These are phyloP conservation scores for Trichoderma sp. DNA, from an alignment of 2,329 filamentous ascomycete species.

Conservation along the genomic window DNA sequence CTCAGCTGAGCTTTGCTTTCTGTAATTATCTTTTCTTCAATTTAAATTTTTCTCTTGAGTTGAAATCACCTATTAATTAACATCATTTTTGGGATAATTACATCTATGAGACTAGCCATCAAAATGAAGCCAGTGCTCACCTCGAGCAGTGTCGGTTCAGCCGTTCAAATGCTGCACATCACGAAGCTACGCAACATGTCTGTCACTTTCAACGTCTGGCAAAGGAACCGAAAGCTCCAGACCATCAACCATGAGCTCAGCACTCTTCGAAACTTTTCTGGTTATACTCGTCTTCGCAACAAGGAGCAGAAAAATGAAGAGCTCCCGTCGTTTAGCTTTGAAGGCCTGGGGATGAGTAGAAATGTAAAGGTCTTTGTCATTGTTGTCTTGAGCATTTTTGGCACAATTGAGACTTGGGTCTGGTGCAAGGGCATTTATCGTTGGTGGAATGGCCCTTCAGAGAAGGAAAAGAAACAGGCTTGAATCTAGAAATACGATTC, in stretches of 20 bases:
- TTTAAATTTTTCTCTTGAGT: not conserved
- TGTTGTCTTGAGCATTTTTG: slow-evolving; percentile 32
- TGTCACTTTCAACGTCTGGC: not conserved
- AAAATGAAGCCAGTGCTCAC: not conserved
- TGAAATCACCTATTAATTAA: not conserved
- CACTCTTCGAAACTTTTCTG: not conserved
- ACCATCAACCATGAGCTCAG: not conserved
- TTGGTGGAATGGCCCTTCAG: slow-evolving; percentile 26
- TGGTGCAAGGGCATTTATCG: slow-evolving; percentile 34
- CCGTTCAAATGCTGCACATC: not conserved
- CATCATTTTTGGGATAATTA: not conserved
- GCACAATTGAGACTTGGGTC: slow-evolving; percentile 37
- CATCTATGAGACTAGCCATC: not conserved
- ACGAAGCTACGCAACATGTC: not conserved
- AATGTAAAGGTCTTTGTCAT: slow-evolving; percentile 32
- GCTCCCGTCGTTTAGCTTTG: slow-evolving; percentile 23
- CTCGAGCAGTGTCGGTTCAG: not conserved
- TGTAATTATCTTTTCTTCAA: not conserved
- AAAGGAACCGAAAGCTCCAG: not conserved
- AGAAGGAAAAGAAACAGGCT: not conserved
- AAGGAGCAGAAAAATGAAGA: not conserved
- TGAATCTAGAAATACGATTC: not conserved
- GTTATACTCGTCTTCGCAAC: not conserved
- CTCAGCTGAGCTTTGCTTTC: not conserved
- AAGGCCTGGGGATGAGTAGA: slow-evolving; percentile 33